Evolutionary conservation across 2,329 filamentous ascomycete genomes (phyloP).

Genomic region (Aspergillus ruber): DNA sequence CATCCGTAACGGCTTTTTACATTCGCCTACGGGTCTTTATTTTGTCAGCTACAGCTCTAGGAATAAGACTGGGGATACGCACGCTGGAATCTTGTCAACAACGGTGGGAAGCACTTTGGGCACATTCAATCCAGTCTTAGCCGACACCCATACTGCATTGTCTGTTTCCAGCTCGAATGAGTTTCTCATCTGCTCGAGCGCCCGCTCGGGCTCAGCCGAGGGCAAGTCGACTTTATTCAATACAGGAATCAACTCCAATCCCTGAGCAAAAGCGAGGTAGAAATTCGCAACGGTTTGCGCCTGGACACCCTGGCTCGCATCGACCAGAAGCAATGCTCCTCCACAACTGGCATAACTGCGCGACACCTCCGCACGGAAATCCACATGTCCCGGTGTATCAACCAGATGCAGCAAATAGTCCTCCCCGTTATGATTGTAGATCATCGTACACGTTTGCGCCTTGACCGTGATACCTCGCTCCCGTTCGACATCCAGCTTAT

Average conservation of each 20-base stretch:
- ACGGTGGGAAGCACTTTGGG: constrained; percentile 75
- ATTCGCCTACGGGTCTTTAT: constrained; percentile 61
- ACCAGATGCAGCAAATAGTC: constrained; percentile 95
- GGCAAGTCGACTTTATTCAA: constrained; percentile 96
- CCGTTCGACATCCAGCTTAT: constrained; percentile 93
- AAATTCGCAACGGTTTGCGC: constrained; percentile 98
- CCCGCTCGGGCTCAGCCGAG: constrained; percentile 78
- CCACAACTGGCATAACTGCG: constrained; percentile 94
- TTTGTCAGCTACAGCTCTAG: constrained; percentile 13
- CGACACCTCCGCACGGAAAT: constrained; percentile 94
- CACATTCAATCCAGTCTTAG: constrained; percentile 90
- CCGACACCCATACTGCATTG: constrained; percentile 72
- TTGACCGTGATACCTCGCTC: constrained; percentile 98
- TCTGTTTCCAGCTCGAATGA: constrained; percentile 82
- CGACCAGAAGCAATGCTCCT: constrained; percentile 83
- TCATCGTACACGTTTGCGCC: constrained; percentile 96
- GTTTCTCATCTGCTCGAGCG: constrained; percentile 75
- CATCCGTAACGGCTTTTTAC: constrained; percentile 67
- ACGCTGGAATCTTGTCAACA: constrained; percentile 72
- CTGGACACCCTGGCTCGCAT: constrained; percentile 93
- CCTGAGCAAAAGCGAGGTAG: constrained; percentile 91
- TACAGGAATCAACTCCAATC: constrained; percentile 77
- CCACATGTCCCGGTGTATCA: constrained; percentile 94
- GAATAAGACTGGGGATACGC: constrained; percentile 16
- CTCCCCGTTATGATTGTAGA: constrained; percentile 76